Conservation (phyloP, 2,329 filamentous ascomycete species). For the Scedosporium dehoogii region DNA sequence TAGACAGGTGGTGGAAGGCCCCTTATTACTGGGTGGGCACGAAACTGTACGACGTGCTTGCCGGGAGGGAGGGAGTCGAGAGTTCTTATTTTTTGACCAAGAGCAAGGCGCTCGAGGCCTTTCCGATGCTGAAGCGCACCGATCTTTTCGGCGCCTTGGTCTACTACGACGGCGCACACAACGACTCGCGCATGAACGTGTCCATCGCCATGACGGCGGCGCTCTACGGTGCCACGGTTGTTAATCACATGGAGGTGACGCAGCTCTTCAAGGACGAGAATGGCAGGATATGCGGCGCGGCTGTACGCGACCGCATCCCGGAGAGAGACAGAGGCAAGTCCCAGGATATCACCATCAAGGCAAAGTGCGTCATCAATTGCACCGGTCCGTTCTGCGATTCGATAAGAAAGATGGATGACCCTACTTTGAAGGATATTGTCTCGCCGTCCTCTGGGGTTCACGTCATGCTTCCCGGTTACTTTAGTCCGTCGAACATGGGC, state of each 20-base stretch:
- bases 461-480: constrained; percentile 79
- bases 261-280: constrained; percentile 62
- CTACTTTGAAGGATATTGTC: constrained; percentile 63
- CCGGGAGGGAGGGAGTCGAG: constrained; percentile 79
- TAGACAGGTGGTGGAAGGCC: constrained; percentile 68
- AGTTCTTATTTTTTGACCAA: constrained; percentile 81
- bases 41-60: constrained; percentile 77
- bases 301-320: constrained; percentile 59
- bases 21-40: constrained; percentile 70
- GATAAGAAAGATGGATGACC: constrained; percentile 77
- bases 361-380: constrained; percentile 78
- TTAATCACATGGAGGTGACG: constrained; percentile 78
- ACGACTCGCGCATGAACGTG: constrained; percentile 88
- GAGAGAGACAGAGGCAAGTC: constrained; percentile 51
- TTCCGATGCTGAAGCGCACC: constrained; percentile 78
- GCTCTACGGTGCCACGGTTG: constrained; percentile 73
- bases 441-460: constrained; percentile 80
- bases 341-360: constrained; percentile 56
- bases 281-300: constrained; percentile 65
- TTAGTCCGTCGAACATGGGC: constrained; percentile 76
- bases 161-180: constrained; percentile 88
- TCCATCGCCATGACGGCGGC: constrained; percentile 81
- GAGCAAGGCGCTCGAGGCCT: constrained; percentile 77
- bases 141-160: constrained; percentile 73
- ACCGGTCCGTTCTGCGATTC: constrained; percentile 82